Evolutionary conservation across 1,284 basidiomycete genomes (phyloP).

Genomic region (Vanrija sp.): DNA sequence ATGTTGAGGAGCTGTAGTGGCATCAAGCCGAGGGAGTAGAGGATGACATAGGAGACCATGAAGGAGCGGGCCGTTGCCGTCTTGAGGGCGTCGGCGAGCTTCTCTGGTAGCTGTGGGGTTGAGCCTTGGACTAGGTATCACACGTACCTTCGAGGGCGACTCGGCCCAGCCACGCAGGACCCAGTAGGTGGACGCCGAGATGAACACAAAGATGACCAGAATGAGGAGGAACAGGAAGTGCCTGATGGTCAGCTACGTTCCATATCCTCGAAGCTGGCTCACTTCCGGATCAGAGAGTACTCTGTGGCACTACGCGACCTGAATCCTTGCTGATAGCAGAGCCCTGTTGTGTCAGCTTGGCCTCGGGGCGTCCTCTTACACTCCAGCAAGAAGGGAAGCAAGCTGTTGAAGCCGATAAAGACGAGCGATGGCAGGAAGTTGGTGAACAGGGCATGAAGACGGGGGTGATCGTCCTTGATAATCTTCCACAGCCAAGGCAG

Average conservation of each 20-base stretch:
- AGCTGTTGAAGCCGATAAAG: slow-evolving; percentile 82
- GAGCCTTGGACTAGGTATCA: background rate
- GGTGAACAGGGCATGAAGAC: slow-evolving; percentile 80
- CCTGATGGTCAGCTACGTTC: slow-evolving; percentile 51
- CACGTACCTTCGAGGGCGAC: slow-evolving; percentile 58
- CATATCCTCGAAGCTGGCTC: slow-evolving; percentile 26
- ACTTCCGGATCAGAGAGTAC: slow-evolving; percentile 90
- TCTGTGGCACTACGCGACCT: slow-evolving; percentile 87
- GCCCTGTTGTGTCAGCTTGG: slow-evolving; percentile 51
- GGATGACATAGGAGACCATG: slow-evolving; percentile 90
- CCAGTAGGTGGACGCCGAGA: slow-evolving; percentile 84
- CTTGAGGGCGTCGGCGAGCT: slow-evolving; percentile 75
- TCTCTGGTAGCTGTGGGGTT: slow-evolving; percentile 74
- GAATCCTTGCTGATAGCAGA: slow-evolving; percentile 85
- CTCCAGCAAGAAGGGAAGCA: slow-evolving; percentile 84
- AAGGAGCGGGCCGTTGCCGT: slow-evolving; percentile 68
- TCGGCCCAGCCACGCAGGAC: slow-evolving; percentile 82
- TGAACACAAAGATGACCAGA: slow-evolving; percentile 94
- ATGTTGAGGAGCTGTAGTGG: slow-evolving; percentile 88
- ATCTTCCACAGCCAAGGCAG: slow-evolving; percentile 73
- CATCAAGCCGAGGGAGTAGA: slow-evolving; percentile 90
- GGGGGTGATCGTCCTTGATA: slow-evolving; percentile 68
- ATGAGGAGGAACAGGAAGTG: slow-evolving; percentile 91
- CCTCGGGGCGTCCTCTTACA: slow-evolving; percentile 52
- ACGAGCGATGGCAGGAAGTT: slow-evolving; percentile 88